Percentiles rank a stretch among this genome's conserved stretches.
phyloP scores from a whole-genome alignment of 371 early-diverging fungal species.

The Mycotypha africana region DNA sequence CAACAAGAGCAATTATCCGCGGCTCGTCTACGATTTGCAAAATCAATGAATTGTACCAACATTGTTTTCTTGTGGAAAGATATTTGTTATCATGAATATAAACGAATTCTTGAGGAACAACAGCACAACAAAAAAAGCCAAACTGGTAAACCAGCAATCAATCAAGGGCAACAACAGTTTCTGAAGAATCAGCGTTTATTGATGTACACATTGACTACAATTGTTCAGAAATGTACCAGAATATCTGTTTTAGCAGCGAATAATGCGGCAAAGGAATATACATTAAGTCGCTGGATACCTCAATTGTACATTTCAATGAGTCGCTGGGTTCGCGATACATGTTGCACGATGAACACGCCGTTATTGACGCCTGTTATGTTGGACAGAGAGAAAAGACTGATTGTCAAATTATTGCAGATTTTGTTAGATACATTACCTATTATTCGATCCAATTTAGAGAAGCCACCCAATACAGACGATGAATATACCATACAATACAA shows the following conservation, averaged over 20 bases:
- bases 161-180: too few species aligned
- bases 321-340: conserved; percentile 2
- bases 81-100: background rate
- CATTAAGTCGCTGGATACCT: conserved; percentile 4
- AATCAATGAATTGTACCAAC: background rate
- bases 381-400: background rate
- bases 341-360: conserved; percentile 3
- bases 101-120: background rate
- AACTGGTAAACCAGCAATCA: background rate
- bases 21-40: background rate
- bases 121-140: too few species aligned
- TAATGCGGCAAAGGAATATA: background rate
- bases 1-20: background rate
- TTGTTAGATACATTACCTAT: background rate
- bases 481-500: too few species aligned
- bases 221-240: background rate
- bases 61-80: background rate
- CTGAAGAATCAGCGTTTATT: background rate
- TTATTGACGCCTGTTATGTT: background rate
- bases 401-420: conserved; percentile 1
- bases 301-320: background rate
- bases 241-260: background rate
- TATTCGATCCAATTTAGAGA: background rate
- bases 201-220: conserved; percentile 1
- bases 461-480: background rate